Evolutionary conservation across 495 filamentous ascomycete species (phyloP), one percentile per base, ranked within the genome.

Genomic region (Penicillium riverlandense): DNA sequence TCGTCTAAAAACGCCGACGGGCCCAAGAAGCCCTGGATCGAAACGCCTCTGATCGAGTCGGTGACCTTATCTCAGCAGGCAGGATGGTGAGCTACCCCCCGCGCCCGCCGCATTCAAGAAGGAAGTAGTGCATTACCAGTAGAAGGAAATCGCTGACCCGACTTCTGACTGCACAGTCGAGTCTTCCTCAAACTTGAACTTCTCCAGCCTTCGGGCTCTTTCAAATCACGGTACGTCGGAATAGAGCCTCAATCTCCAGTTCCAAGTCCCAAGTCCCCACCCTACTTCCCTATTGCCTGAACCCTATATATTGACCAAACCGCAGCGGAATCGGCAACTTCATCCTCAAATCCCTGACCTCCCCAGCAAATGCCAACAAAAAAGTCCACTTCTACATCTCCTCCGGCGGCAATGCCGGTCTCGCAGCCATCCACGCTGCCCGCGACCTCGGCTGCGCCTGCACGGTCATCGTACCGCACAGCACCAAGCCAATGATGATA

Each of bases 111-210:
- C 28, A 14, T 6, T 22, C 31, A 42, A 38, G 29, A 40, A 16
- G 15, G 48, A 47, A 49, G 32, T 9, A 34, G 32, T 11, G 9
- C 32, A 34, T 34, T 10, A 9, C 32, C 32, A 34, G 10, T 34
- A 12, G 10, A 34, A 34, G 10, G 47, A 44, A 44, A 14, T 47
- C 40, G 42, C 54, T 39, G 44, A 36, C 47, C 38, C 11, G 39
- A 11, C 6, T 12, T 15, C 8, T 7, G 11, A 2, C 14, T 4
- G 22, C 10, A 12, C 48, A 84, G 81, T 58, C 76, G 77, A 57
- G 77, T 97, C 55, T 90, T 84, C 61, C 83, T 97, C 55, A 97
- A 97, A 62, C 75, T 96, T 35, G 91, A 97, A 38, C 82, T 84
- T 53, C 77, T 91, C 42, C 91, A 97, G 55, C 91, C 91, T 2